Evolutionary conservation across 805 yeast species (phyloP).

Genomic region (Candida manassasensis): DNA sequence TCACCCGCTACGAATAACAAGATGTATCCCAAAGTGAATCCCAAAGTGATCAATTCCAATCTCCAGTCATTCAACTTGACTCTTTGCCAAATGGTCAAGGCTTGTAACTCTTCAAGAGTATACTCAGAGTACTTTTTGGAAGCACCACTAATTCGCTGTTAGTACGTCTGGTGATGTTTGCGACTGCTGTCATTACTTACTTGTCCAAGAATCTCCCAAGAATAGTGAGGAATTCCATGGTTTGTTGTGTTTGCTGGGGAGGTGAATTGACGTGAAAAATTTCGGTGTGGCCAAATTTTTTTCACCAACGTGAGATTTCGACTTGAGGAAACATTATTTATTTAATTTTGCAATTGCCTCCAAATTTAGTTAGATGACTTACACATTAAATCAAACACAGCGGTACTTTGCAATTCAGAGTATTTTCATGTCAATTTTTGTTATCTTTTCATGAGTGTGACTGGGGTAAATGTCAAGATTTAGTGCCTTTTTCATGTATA

Average conservation of each 20-base stretch:
- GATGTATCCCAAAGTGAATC: constrained; percentile 46
- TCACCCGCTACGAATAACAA: constrained; percentile 56
- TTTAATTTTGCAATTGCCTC: too few relatives aligned
- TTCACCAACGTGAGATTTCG: too few relatives aligned
- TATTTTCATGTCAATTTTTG: too few relatives aligned
- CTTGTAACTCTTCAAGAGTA: constrained; percentile 50
- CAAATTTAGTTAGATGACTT: too few relatives aligned
- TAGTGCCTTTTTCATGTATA: too few relatives aligned
- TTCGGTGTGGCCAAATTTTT: too few relatives aligned
- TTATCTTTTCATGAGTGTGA: too few relatives aligned
- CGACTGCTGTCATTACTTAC: background rate
- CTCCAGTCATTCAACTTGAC: constrained; percentile 66
- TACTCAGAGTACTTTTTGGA: constrained; percentile 19
- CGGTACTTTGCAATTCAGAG: too few relatives aligned
- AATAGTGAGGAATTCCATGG: constrained; percentile 1
- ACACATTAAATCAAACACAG: too few relatives aligned
- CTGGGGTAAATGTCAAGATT: too few relatives aligned
- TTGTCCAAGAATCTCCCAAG: background rate
- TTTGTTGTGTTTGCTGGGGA: background rate
- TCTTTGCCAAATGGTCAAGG: constrained; percentile 57
- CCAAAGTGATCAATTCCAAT: constrained; percentile 58
- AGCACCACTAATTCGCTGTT: constrained; percentile 3
- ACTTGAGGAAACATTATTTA: too few relatives aligned
- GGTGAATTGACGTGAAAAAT: background rate
- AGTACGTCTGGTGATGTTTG: constrained; percentile 7